Evolutionary conservation across 1,139 yeast genomes (phyloP), one percentile per base, ranked within the genome.

Genomic region (Yamadazyma membranifaciens): DNA sequence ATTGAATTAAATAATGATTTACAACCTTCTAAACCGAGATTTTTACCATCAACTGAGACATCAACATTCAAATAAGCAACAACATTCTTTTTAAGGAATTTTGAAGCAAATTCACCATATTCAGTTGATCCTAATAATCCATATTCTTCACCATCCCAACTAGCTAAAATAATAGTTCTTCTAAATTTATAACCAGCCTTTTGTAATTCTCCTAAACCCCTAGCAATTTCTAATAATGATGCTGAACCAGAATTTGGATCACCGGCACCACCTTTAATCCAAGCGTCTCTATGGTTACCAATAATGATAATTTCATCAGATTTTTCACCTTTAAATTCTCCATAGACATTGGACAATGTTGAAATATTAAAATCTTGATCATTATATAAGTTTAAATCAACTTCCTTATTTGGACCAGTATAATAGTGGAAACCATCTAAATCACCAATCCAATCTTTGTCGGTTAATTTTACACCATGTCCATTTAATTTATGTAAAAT

Each of bases 191-290:
- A 68, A 5, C 77, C 77, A 3, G 60, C 48, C 36, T 56, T 55
- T 43, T 67, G 57, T 46, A 89, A 71, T 39, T 57, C 62, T n/a
- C 73, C 73, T 35, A 72, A 61, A 3, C 72, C 77, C 45, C 78
- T 59, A 9, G 76, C 76, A 33, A 72, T 56, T 50, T 72, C 78
- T 33, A 72, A 49, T 37, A 72, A 56, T 3, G 60, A 62, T 3
- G 77, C 69, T 26, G 72, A 64, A 1, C 77, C 78, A 13, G 73
- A 66, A 46, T 70, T 69, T 9, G 78, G 77, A 47, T 72, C 78
- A 9, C 75, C 74, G 1, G 77, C 78, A 22, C 77, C 77, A 30
- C 77, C 77, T 47, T 69, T 70, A 45, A 85, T 81, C 78, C 78
- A 72, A 2, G 77, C 75, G 50, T 72, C 78, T 44, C 76, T 59